phyloP scores from a whole-genome alignment of 2,329 filamentous ascomycete genomes.

The Penicillium sp. region DNA sequence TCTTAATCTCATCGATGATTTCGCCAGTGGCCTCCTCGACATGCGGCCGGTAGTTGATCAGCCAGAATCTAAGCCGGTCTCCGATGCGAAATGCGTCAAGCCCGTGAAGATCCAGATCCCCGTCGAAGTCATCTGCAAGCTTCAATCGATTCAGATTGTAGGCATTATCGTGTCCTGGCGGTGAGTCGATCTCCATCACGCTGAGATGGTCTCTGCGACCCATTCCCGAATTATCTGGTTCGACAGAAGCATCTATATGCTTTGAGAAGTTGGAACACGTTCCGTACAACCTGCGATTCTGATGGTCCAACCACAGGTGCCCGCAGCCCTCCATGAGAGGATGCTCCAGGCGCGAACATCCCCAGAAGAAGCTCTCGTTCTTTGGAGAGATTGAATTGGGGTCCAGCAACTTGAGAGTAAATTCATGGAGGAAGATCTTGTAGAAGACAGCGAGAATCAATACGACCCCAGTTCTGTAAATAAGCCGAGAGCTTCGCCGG shows the following conservation, averaged over 20 bases:
- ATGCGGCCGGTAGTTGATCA: constrained; percentile 5
- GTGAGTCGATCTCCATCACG: constrained; percentile 7
- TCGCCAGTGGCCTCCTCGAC: background rate
- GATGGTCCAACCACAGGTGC: constrained; percentile 7
- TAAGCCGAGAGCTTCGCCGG: background rate
- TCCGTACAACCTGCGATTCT: constrained; percentile 6
- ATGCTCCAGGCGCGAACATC: constrained; percentile 5
- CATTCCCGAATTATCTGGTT: background rate
- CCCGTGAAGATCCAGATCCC: constrained; percentile 2
- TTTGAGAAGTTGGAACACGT: constrained; percentile 2
- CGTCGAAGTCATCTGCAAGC: background rate
- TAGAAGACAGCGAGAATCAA: background rate
- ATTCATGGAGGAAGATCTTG: background rate
- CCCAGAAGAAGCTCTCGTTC: background rate
- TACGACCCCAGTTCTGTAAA: background rate
- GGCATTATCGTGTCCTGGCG: background rate
- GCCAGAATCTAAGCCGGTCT: constrained; percentile 7
- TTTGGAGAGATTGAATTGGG: background rate
- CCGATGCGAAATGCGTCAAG: constrained; percentile 7
- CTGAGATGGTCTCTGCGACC: constrained; percentile 3
- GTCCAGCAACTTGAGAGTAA: too few species aligned
- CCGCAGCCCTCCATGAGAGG: constrained; percentile 12
- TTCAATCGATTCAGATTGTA: constrained; percentile 1
- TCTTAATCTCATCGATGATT: background rate
- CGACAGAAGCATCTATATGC: background rate